Evolutionary conservation across 441 rosid genomes (phyloP), one percentile per base, ranked within the genome.

Genomic region (Pelargonium fulgidum): DNA sequence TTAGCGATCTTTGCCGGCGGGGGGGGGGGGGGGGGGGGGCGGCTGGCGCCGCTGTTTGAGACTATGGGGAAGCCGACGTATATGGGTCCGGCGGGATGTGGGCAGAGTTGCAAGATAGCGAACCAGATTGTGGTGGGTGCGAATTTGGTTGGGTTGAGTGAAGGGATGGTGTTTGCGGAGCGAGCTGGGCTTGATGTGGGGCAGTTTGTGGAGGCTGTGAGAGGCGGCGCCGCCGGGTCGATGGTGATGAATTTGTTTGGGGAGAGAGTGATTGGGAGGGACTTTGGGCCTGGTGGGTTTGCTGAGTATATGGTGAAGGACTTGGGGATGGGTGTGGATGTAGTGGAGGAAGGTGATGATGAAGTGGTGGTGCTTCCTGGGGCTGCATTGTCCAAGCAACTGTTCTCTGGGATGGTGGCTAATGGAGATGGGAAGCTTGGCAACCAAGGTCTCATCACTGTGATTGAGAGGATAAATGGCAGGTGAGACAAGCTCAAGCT

Each of bases 281-380:
- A 90, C 64, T 87, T 86, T 50, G 79, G 71, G 79, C 86, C 93
- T 0, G 90, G 93, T 0, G 98, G 84, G 42, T 85, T 81, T 48
- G 90, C 87, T 0, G 92, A 90, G 81, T 92, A 89, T 52, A 81
- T 87, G 76, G 92, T 90, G 74, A 92, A 92, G 83, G 98, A 92
- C 75, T 73, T 89, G 81, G 96, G 92, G 11, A 84, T 89, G 88
- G 93, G 92, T 1, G 84, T 82, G 17, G 83, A 85, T 72, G 74
- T 75, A 8, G 83, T 80, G 44, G 83, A 84, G 77, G 90, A 75
- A 44, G 78, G 64, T 0, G 87, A 84, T 10, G 86, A 71, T 62
- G 78, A 70, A 64, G 84, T 66, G 39, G 65, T 62, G 3, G 86
- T 78, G 7, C 62, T 84, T 82, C 93, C 92, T 3, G 90, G 92